These are phyloP conservation scores for Podospora fimiseda DNA, from an alignment of 495 filamentous ascomycete genomes.

Conservation along the genomic window DNA sequence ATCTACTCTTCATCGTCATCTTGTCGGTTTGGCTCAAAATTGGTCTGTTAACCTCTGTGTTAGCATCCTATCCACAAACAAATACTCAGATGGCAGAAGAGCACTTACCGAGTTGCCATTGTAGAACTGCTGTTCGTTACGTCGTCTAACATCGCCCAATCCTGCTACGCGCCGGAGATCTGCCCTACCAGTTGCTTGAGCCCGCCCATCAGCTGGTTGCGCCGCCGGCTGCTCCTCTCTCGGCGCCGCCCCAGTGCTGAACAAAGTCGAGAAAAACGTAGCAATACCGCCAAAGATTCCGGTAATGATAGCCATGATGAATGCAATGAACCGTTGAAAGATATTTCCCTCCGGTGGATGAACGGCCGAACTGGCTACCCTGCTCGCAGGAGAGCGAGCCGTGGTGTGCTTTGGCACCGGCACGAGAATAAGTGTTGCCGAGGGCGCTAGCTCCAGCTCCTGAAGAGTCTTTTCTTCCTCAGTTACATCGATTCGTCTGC, in stretches of 20 bases:
- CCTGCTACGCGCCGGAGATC: slow-evolving; percentile 20
- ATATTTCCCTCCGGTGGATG: slow-evolving; percentile 30
- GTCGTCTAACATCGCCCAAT: slow-evolving; percentile 23
- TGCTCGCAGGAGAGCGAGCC: slow-evolving; percentile 14
- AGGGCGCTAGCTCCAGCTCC: slow-evolving; percentile 65
- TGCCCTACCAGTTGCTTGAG: not conserved
- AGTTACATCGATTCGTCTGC: slow-evolving; percentile 58
- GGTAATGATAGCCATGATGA: slow-evolving; percentile 44
- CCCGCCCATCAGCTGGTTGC: slow-evolving; percentile 1
- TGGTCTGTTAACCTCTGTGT: slow-evolving; percentile 47
- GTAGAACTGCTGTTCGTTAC: slow-evolving; percentile 62
- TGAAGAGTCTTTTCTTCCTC: slow-evolving; percentile 66
- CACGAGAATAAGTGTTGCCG: slow-evolving; percentile 75
- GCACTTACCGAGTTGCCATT: slow-evolving; percentile 81
- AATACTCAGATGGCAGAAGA: not conserved
- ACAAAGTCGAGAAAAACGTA: slow-evolving; percentile 29
- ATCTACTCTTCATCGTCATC: slow-evolving; percentile 37
- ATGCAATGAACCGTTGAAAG: slow-evolving; percentile 47
- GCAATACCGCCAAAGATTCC: slow-evolving; percentile 23
- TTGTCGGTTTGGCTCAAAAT: slow-evolving; percentile 64
- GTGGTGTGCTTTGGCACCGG: slow-evolving; percentile 4
- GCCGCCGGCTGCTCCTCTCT: not conserved
- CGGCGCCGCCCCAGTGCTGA: slow-evolving; percentile 9
- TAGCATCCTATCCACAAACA: not conserved
- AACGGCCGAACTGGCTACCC: slow-evolving; percentile 53